A percentile compares a stretch with the other conserved stretches of the same genome.
Conservation (phyloP, 345 rosid genomes). For the Trapa incisa region DNA sequence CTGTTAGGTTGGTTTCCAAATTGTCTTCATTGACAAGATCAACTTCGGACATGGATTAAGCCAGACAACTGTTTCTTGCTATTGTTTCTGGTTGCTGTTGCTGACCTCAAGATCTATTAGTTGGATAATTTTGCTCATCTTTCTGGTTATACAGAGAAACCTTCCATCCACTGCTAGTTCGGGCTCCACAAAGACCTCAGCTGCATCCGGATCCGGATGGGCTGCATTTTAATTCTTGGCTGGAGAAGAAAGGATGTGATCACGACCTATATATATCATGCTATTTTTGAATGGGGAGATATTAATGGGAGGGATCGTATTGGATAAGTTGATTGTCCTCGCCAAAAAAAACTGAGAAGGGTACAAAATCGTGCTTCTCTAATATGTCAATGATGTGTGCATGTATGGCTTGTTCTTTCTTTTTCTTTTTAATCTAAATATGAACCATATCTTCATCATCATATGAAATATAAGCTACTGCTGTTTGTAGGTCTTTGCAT, state of each 20-base stretch:
- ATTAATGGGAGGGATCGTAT: neutral
- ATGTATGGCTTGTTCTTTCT: neutral
- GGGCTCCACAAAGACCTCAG: slow-evolving; percentile 20
- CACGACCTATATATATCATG: neutral
- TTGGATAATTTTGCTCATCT: neutral
- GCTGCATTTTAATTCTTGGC: slow-evolving; percentile 59
- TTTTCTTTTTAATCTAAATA: too few species aligned
- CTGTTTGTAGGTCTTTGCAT: too few species aligned
- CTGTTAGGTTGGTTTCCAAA: neutral
- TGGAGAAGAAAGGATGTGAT: neutral
- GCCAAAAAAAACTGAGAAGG: neutral
- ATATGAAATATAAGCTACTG: too few species aligned
- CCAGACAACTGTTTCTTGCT: neutral
- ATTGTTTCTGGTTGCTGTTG: neutral
- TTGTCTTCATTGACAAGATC: neutral
- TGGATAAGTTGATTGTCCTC: neutral
- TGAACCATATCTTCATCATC: too few species aligned
- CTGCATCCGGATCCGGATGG: slow-evolving; percentile 73
- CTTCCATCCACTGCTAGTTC: slow-evolving; percentile 49
- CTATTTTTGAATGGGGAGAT: neutral
- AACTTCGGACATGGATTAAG: neutral
- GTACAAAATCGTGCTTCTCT: neutral
- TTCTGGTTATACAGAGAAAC: slow-evolving; percentile 43
- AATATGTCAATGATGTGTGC: neutral
- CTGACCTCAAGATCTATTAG: neutral